Conservation (phyloP, 2,329 filamentous ascomycete species). For the Beauveria caledonica region DNA sequence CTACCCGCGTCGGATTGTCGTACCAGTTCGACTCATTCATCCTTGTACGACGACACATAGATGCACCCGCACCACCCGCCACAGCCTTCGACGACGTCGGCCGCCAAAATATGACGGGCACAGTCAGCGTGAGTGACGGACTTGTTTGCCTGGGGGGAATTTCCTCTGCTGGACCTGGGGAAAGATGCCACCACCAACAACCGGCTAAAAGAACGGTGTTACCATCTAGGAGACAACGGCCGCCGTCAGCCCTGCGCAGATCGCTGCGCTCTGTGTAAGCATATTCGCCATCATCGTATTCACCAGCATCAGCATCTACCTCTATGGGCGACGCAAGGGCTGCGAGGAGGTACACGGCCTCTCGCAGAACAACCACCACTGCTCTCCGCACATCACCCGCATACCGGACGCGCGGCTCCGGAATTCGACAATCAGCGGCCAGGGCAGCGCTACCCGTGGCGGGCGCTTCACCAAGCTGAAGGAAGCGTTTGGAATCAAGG, state of each 20-base stretch:
- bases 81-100: too few relatives aligned
- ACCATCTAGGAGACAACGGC: background rate
- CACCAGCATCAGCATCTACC: conserved; percentile 37
- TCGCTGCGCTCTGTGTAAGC: conserved; percentile 53
- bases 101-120: background rate
- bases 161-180: background rate
- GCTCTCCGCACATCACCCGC: background rate
- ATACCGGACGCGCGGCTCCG: background rate
- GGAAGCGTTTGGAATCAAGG: background rate
- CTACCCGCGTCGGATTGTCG: too few relatives aligned
- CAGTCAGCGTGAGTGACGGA: background rate
- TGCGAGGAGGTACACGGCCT: conserved; percentile 17
- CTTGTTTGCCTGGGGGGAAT: background rate
- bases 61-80: background rate
- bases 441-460: background rate
- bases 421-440: background rate
- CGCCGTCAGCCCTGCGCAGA: conserved; percentile 35
- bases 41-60: background rate
- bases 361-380: background rate
- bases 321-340: conserved; percentile 36
- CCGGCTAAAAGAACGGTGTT: background rate
- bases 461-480: background rate
- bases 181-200: background rate
- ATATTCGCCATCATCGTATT: conserved; percentile 35
- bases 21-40: background rate